Percentiles rank a stretch among this genome's conserved stretches.
Conservation (phyloP, 768 basidiomycete species). For the Gymnopilus junonius region DNA sequence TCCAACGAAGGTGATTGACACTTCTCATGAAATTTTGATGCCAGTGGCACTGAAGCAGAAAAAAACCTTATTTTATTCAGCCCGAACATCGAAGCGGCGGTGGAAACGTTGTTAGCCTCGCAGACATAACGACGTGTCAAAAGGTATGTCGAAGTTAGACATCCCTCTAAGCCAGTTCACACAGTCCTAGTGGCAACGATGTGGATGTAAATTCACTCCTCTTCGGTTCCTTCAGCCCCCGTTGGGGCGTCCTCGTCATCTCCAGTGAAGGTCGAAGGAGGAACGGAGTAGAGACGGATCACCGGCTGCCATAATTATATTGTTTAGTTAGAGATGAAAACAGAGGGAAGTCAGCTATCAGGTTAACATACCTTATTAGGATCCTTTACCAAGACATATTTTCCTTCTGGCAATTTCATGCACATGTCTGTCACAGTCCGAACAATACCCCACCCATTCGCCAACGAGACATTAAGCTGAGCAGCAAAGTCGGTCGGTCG, state of each 20-base stretch:
- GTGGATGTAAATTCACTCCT: constrained; percentile 31
- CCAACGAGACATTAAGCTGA: constrained; percentile 92
- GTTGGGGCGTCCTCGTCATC: constrained; percentile 73
- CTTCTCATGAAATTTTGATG: constrained; percentile 2
- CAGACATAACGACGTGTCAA: constrained; percentile 31
- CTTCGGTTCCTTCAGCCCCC: constrained; percentile 39
- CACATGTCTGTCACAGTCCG: constrained; percentile 92
- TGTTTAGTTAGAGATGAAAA: constrained; percentile 16
- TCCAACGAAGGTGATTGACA: constrained; percentile 76
- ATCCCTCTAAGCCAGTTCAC: background rate
- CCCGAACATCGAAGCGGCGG: constrained; percentile 79
- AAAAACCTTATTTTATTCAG: constrained; percentile 39
- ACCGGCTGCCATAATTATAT: constrained; percentile 66
- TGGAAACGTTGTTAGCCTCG: constrained; percentile 73
- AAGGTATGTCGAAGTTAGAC: background rate
- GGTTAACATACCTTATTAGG: constrained; percentile 85
- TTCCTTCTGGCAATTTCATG: constrained; percentile 97
- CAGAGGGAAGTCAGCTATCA: constrained; percentile 9
- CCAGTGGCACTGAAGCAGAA: constrained; percentile 12
- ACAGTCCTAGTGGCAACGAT: background rate
- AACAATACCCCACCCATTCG: constrained; percentile 99
- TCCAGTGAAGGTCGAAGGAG: constrained; percentile 80
- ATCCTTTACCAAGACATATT: constrained; percentile 96
- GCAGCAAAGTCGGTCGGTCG: constrained; percentile 93
- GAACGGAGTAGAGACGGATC: constrained; percentile 93